Percentiles rank a stretch among this genome's conserved stretches.
These are phyloP conservation scores for Penstemon davidsonii DNA, from an alignment of 257 asterid species.

Conservation along the genomic window DNA sequence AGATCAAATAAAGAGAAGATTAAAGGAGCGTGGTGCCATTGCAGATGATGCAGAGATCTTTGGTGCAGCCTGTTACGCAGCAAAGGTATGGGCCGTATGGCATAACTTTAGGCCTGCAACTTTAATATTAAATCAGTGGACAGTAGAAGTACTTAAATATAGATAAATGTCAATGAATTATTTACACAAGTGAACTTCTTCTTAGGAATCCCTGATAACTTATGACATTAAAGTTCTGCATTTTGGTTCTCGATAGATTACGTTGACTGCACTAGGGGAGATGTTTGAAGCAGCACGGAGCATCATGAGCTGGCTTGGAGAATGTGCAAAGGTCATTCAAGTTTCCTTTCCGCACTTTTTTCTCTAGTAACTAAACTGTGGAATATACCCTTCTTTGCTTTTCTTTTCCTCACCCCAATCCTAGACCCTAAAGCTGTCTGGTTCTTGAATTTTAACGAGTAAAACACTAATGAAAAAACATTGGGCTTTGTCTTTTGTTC, in stretches of 20 bases:
- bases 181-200: background rate
- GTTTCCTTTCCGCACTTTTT: background rate
- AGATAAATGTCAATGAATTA: background rate
- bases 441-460: no score
- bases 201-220: no score
- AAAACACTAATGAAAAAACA: no score
- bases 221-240: slow-evolving; percentile 17
- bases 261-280: slow-evolving; percentile 86
- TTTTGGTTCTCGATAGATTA: slow-evolving; percentile 53
- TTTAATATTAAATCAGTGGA: background rate
- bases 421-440: background rate
- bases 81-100: slow-evolving; percentile 57
- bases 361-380: background rate
- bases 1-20: slow-evolving; percentile 86
- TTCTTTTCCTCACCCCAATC: background rate
- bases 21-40: slow-evolving; percentile 79
- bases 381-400: background rate
- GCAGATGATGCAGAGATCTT: slow-evolving; percentile 68
- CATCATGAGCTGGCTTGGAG: slow-evolving; percentile 97
- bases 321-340: slow-evolving; percentile 77
- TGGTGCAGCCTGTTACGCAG: slow-evolving; percentile 91
- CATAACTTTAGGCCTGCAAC: slow-evolving; percentile 24
- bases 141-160: background rate
- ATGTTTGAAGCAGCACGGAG: slow-evolving; percentile 95
- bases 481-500: no score